A percentile compares a stretch with the other conserved stretches of the same genome.
Evolutionary conservation across 2,329 filamentous ascomycete genomes (phyloP).

Genomic region (Pseudogymnoascus sp.): DNA sequence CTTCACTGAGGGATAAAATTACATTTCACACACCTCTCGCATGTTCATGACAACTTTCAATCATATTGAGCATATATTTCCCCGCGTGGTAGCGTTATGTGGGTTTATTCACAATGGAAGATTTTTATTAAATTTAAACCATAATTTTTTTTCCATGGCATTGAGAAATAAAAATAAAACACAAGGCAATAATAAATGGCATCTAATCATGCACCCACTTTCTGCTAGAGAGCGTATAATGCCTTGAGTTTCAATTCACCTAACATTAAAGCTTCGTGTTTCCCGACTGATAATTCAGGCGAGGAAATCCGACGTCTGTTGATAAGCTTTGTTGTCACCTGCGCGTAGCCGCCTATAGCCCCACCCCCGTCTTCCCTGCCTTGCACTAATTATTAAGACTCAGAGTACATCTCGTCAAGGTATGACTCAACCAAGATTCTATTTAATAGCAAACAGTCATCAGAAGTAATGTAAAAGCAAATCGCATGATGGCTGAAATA

Average conservation of each 20-base stretch:
- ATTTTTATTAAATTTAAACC: no score
- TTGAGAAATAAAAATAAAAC: no score
- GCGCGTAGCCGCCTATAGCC: not conserved
- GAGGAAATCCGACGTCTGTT: not conserved
- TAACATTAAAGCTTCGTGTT: no score
- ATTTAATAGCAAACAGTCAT: not conserved
- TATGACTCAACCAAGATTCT: not conserved
- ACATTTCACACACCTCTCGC: not conserved
- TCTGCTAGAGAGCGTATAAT: not conserved
- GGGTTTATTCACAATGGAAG: no score
- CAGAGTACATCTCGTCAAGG: not conserved
- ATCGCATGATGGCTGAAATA: not conserved
- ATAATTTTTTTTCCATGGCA: no score
- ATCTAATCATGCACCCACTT: not conserved
- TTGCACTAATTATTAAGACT: not conserved
- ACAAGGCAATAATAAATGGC: not conserved
- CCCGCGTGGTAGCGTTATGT: no score
- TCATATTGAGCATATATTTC: not conserved
- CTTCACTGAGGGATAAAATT: not conserved
- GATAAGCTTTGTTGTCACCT: not conserved
- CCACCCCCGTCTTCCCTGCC: not conserved
- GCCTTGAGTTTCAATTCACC: no score
- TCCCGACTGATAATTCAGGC: not conserved
- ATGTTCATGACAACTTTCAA: not conserved
- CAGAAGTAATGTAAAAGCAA: not conserved